Conservation (phyloP, 2,329 filamentous ascomycete genomes). For the Ramularia endophylla region DNA sequence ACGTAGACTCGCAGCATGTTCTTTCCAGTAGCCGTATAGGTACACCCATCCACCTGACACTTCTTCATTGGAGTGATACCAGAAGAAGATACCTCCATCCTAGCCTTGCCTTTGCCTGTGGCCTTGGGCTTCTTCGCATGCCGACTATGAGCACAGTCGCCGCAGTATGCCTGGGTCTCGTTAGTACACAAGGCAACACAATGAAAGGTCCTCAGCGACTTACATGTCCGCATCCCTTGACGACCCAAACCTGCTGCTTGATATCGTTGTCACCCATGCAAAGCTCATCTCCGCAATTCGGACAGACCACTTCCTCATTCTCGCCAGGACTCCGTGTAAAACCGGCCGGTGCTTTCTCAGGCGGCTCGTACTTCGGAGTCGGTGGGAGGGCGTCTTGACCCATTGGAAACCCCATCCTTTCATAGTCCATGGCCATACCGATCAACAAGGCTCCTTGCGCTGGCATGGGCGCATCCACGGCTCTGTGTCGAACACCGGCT, state of each 20-base stretch:
- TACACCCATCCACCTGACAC: conserved; percentile 43
- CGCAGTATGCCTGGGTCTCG: conserved; percentile 46
- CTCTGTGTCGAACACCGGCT: too few relatives aligned
- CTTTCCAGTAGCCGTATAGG: too few relatives aligned
- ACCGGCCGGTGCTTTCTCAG: conserved; percentile 53
- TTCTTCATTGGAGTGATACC: conserved; percentile 33
- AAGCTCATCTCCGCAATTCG: conserved; percentile 79
- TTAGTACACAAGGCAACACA: conserved; percentile 6
- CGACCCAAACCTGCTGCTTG: conserved; percentile 87
- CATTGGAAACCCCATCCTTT: conserved; percentile 39
- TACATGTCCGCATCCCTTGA: conserved; percentile 90
- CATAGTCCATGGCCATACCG: conserved; percentile 41
- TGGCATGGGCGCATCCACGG: too few relatives aligned
- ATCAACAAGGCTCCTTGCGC: conserved; percentile 3
- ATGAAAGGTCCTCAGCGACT: conserved; percentile 27
- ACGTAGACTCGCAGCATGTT: conserved; percentile 29
- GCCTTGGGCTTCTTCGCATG: conserved; percentile 21
- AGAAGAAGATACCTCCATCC: conserved; percentile 12
- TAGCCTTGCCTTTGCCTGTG: conserved; percentile 35
- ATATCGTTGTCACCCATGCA: conserved; percentile 61
- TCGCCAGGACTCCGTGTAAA: conserved; percentile 74
- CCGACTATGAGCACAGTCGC: conserved; percentile 43
- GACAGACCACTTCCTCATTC: conserved; percentile 71
- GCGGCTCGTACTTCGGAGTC: conserved; percentile 54
- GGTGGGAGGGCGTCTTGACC: conserved; percentile 28